phyloP scores from a whole-genome alignment of 192 early-diverging fungal species.

The Backusella tarrabulga region DNA sequence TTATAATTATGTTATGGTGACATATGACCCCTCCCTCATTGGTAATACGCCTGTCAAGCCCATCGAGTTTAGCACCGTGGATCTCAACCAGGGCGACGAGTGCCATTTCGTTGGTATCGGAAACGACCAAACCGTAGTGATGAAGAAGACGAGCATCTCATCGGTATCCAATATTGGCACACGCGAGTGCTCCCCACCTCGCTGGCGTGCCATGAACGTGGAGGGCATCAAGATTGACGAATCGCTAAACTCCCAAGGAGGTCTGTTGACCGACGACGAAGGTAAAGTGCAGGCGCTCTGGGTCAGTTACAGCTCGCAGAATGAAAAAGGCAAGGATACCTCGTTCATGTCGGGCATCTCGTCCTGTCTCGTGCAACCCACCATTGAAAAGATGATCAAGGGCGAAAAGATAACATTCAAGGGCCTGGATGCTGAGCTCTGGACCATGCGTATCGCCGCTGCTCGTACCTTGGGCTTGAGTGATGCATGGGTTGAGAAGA shows the following conservation, averaged over 20 bases:
- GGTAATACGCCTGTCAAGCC: constrained; percentile 73
- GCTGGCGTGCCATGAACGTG: constrained; percentile 57
- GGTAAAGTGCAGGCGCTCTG: constrained; percentile 65
- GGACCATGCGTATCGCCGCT: constrained; percentile 55
- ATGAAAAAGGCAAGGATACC: constrained; percentile 61
- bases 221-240: constrained; percentile 69
- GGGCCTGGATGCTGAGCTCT: constrained; percentile 61
- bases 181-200: constrained; percentile 66
- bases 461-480: constrained; percentile 62
- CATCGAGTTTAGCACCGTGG: constrained; percentile 54
- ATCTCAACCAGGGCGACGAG: constrained; percentile 65
- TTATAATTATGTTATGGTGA: constrained; percentile 84
- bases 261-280: constrained; percentile 56
- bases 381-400: constrained; percentile 45
- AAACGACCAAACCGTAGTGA: constrained; percentile 50
- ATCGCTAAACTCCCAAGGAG: constrained; percentile 64
- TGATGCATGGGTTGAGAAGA: constrained; percentile 54
- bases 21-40: constrained; percentile 74
- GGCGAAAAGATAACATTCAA: constrained; percentile 54
- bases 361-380: constrained; percentile 48
- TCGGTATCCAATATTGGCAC: constrained; percentile 65
- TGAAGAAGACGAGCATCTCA: constrained; percentile 62
- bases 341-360: constrained; percentile 62
- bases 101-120: constrained; percentile 55
- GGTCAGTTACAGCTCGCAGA: constrained; percentile 73